A percentile compares a stretch with the other conserved stretches of the same genome.
phyloP scores from a whole-genome alignment of 345 rosid species.

The Murraya koenigii region DNA sequence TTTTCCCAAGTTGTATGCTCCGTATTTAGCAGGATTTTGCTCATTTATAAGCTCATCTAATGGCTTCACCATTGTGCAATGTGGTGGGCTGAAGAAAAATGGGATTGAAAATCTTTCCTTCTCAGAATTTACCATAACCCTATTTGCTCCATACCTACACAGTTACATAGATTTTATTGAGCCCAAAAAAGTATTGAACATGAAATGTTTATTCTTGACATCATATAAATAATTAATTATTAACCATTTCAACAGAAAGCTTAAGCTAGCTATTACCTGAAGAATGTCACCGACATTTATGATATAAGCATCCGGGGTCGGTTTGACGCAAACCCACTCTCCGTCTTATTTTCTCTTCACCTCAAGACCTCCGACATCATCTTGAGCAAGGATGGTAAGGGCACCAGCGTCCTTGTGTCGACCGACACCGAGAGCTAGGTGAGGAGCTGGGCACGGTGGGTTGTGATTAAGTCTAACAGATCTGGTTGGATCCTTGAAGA shows the following conservation, averaged over 20 bases:
- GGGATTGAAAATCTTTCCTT: slow-evolving; percentile 47
- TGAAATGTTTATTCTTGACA: too few relatives aligned
- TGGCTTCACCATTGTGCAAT: slow-evolving; percentile 17
- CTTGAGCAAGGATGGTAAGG: slow-evolving; percentile 31
- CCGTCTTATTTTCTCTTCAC: slow-evolving; percentile 33
- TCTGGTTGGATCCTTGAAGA: slow-evolving; percentile 30
- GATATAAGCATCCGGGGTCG: slow-evolving; percentile 3
- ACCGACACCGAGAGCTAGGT: slow-evolving; percentile 36
- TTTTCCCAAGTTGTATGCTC: slow-evolving; percentile 42
- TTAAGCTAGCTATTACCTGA: too few relatives aligned
- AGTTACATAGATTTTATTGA: too few relatives aligned
- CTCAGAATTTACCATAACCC: slow-evolving; percentile 39
- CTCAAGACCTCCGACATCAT: slow-evolving; percentile 35
- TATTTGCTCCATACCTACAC: slow-evolving; percentile 53
- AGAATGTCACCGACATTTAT: slow-evolving; percentile 20
- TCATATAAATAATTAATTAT: too few relatives aligned
- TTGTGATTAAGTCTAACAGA: slow-evolving; percentile 27
- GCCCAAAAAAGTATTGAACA: too few relatives aligned
- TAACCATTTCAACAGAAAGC: too few relatives aligned
- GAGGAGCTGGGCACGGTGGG: slow-evolving; percentile 33
- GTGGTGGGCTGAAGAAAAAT: slow-evolving; percentile 37
- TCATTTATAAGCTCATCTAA: slow-evolving; percentile 20
- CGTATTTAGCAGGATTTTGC: slow-evolving; percentile 32
- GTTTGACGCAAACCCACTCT: slow-evolving; percentile 31
- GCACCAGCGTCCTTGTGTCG: slow-evolving; percentile 30